phyloP scores from a whole-genome alignment of 2,329 filamentous ascomycete species.

The Cercospora zeae-maydis region DNA sequence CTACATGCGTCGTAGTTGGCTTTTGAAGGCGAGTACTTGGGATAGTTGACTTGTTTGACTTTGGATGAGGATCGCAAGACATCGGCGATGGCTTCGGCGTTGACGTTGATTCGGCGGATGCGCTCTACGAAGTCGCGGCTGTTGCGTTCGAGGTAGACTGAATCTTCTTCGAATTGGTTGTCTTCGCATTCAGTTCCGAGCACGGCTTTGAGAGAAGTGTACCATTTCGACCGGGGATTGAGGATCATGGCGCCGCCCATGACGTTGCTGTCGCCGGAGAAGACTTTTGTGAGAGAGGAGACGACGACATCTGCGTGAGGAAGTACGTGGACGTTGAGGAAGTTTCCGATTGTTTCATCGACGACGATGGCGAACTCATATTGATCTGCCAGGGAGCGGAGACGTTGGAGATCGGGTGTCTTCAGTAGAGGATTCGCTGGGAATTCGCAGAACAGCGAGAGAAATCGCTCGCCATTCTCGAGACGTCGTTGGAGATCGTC shows the following conservation, averaged over 20 bases:
- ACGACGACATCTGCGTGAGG: constrained; percentile 87
- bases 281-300: constrained; percentile 93
- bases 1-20: constrained; percentile 75
- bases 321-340: constrained; percentile 91
- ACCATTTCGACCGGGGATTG: constrained; percentile 67
- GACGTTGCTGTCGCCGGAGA: constrained; percentile 95
- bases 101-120: constrained; percentile 78
- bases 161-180: constrained; percentile 90
- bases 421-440: constrained; percentile 86
- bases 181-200: constrained; percentile 71
- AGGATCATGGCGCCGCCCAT: constrained; percentile 77
- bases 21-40: constrained; percentile 69
- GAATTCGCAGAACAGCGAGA: constrained; percentile 90
- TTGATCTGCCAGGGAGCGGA: constrained; percentile 71
- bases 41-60: constrained; percentile 82
- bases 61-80: constrained; percentile 59
- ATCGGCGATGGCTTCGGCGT: constrained; percentile 77
- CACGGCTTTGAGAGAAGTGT: constrained; percentile 63
- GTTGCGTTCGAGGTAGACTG: constrained; percentile 92
- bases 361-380: constrained; percentile 89
- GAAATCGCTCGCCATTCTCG: constrained; percentile 67
- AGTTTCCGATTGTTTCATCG: constrained; percentile 95
- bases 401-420: constrained; percentile 78
- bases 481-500: constrained; percentile 77
- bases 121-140: constrained; percentile 84